phyloP scores from a whole-genome alignment of 2,329 filamentous ascomycete species.

The Exophiala mesophila region DNA sequence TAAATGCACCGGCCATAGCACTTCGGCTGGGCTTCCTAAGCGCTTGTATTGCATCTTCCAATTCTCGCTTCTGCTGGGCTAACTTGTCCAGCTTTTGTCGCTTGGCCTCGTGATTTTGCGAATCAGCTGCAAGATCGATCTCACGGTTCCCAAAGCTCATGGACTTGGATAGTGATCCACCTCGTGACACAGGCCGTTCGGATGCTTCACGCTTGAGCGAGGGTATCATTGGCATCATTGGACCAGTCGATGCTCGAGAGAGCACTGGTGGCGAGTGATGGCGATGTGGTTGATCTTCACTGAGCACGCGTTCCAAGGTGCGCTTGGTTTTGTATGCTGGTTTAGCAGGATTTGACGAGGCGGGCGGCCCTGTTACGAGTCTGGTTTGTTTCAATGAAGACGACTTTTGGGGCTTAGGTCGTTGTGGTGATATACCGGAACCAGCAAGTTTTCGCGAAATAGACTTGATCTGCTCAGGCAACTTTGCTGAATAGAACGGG shows the following conservation, averaged over 20 bases:
- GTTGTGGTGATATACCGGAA: slow-evolving; percentile 34
- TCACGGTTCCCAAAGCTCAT: slow-evolving; percentile 45
- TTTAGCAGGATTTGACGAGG: slow-evolving; percentile 38
- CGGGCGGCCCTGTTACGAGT: slow-evolving; percentile 44
- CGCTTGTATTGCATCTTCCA: slow-evolving; percentile 44
- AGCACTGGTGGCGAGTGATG: slow-evolving; percentile 35
- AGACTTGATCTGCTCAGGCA: slow-evolving; percentile 44
- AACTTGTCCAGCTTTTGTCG: slow-evolving; percentile 42
- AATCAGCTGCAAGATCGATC: slow-evolving; percentile 43
- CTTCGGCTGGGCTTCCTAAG: slow-evolving; percentile 45
- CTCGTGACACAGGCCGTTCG: slow-evolving; percentile 36
- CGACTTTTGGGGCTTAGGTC: slow-evolving; percentile 29
- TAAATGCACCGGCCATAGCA: slow-evolving; percentile 42
- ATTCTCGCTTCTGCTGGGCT: slow-evolving; percentile 44
- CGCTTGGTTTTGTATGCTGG: slow-evolving; percentile 33
- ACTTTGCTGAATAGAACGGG: slow-evolving; percentile 45
- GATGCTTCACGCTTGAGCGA: slow-evolving; percentile 38
- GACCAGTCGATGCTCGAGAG: slow-evolving; percentile 39
- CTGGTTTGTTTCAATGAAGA: slow-evolving; percentile 4
- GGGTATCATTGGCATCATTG: slow-evolving; percentile 29
- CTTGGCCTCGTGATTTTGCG: slow-evolving; percentile 43
- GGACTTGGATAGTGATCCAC: slow-evolving; percentile 42
- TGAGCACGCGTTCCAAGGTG: slow-evolving; percentile 43
- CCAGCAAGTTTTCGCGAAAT: slow-evolving; percentile 47
- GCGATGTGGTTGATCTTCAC: slow-evolving; percentile 38